Conservation (phyloP, 2,329 filamentous ascomycete genomes). For the Fonsecaea pugnacius region DNA sequence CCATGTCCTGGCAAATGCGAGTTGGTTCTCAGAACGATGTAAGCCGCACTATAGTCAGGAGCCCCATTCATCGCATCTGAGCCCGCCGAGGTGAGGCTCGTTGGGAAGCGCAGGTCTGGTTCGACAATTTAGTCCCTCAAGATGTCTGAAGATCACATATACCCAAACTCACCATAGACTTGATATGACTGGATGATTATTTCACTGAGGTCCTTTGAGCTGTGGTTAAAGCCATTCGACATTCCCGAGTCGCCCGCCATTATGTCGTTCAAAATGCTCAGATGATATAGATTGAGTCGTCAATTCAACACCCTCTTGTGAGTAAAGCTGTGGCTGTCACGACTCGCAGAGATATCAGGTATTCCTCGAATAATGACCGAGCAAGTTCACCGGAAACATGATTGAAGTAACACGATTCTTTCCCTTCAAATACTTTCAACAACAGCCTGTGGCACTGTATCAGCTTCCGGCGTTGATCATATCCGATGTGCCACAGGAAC, state of each 20-base stretch:
- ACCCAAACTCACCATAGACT: neutral
- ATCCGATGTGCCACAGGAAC: neutral
- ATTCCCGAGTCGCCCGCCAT: neutral
- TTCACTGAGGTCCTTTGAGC: neutral
- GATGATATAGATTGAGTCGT: neutral
- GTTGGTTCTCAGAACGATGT: slow-evolving; percentile 87
- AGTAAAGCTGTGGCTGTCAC: neutral
- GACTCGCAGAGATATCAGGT: neutral
- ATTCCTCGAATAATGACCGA: neutral
- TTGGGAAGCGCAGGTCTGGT: slow-evolving; percentile 14
- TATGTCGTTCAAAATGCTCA: neutral
- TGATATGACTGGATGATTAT: slow-evolving; percentile 5
- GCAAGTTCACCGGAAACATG: neutral
- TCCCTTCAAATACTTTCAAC: neutral
- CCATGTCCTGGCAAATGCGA: slow-evolving; percentile 53
- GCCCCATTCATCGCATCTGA: slow-evolving; percentile 77
- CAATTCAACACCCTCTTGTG: neutral
- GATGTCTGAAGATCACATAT: neutral
- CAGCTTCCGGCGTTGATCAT: neutral
- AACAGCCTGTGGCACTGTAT: neutral
- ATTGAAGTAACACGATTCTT: neutral
- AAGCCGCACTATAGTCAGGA: slow-evolving; percentile 90
- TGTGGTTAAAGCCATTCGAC: neutral
- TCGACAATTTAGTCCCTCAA: neutral
- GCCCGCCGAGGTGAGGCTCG: slow-evolving; percentile 15